Base-by-base conservation (phyloP, 352 stramenopile species). In the Pythium guiyangense region DNA sequence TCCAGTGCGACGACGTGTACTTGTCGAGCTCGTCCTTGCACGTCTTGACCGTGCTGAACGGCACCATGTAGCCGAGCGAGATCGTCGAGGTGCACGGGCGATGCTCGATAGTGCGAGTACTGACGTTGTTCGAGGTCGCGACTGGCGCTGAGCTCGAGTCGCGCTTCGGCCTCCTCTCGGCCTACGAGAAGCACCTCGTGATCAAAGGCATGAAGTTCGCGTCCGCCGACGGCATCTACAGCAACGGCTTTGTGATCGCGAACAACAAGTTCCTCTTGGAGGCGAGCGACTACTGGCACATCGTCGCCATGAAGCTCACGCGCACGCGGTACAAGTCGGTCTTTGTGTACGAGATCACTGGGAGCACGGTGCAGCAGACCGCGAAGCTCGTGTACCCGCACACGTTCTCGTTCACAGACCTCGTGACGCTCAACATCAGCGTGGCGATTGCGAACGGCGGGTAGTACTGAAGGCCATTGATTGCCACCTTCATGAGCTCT, bases 81-180 rank as follows among this genome's bases (percentile, higher is more conserved):
- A 94, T 92, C 0, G 66, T 69, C 49, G 84, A 94, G 70, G 93
- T 90, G n/a, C n/a, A n/a, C n/a, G n/a, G n/a, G n/a, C n/a, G n/a
- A n/a, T n/a, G n/a, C n/a, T n/a, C n/a, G n/a, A n/a, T n/a, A n/a
- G n/a, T n/a, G n/a, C n/a, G n/a, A n/a, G 29, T 34, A 2, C 29
- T 34, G 29, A 34, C 22, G 22, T 1, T 22, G 22, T 22, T 22
- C 22, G 22, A 22, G 22, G 22, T 22, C 22, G 22, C 22, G 29
- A 34, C 29, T 2, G 29, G 29, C 2, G 29, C 29, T 2, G 29
- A 34, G 29, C 29, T 34, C 29, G 29, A 34, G 29, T 34, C 29
- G 29, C 29, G 29, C 29, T 34, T 34, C 8, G 29, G 29, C 2
- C 29, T 34, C 29, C 29, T 34, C 4, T 34, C 29, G 29, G 29